Conservation (phyloP, 1,284 basidiomycete genomes). For the Cutaneotrichosporon mucoides region DNA sequence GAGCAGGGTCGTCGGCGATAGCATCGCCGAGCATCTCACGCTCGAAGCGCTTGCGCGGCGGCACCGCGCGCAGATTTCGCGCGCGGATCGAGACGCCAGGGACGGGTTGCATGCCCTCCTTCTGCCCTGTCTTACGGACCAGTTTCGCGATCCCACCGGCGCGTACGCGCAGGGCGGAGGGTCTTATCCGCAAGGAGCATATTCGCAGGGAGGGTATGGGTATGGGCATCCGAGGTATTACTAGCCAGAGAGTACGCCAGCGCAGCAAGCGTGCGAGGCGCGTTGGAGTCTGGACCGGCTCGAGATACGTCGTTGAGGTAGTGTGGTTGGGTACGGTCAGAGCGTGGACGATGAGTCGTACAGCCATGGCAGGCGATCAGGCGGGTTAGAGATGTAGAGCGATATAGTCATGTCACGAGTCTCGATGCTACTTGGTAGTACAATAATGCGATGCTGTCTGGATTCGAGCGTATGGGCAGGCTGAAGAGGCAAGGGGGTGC, state of each 20-base stretch:
- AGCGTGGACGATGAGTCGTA: background rate
- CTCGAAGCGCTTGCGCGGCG: background rate
- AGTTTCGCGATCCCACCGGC: background rate
- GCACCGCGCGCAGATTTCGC: background rate
- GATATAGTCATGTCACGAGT: too few species aligned
- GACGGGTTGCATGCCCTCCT: background rate
- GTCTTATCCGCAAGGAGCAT: background rate
- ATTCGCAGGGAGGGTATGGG: background rate
- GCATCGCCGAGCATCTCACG: background rate
- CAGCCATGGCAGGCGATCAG: too few species aligned
- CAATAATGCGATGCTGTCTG: too few species aligned
- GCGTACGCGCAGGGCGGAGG: background rate
- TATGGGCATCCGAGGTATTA: background rate
- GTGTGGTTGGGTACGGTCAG: background rate
- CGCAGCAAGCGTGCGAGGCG: background rate
- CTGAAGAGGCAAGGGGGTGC: too few species aligned
- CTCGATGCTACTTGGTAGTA: too few species aligned
- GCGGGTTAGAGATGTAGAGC: too few species aligned
- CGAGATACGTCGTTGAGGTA: too few species aligned
- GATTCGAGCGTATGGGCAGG: too few species aligned
- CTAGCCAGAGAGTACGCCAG: background rate
- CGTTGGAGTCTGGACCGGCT: too few species aligned
- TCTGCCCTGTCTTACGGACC: conserved; percentile 1
- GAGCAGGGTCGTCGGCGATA: background rate
- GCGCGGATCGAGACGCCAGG: background rate